Evolutionary conservation across 2,329 filamentous ascomycete species (phyloP).

Genomic region (Penicillium brasilianum): DNA sequence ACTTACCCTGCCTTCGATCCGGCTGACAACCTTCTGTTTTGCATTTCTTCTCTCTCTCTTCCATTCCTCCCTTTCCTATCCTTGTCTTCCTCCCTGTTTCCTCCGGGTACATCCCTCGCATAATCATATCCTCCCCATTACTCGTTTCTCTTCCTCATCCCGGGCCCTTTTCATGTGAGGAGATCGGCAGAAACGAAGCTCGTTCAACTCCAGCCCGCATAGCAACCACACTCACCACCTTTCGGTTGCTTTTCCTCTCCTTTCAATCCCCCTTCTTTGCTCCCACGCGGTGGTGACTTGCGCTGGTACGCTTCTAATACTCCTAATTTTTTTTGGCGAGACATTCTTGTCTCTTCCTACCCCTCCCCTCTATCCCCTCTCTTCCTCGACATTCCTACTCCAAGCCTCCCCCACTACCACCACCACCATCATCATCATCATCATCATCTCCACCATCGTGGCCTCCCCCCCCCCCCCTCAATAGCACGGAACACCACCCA

Average conservation of each 20-base stretch:
- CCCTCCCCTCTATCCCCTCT: conserved; percentile 17
- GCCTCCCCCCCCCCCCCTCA: too few species aligned
- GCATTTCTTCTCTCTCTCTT: neutral
- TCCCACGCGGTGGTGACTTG: conserved; percentile 24
- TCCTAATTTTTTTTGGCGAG: conserved; percentile 9
- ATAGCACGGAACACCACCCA: conserved; percentile 28
- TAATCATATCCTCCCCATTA: conserved; percentile 3
- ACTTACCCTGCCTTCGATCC: conserved; percentile 6
- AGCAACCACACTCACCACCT: conserved; percentile 21
- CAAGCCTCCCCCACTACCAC: conserved; percentile 10
- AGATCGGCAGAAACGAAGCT: conserved; percentile 30
- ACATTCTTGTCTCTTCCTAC: conserved; percentile 24
- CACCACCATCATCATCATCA: conserved; percentile 17
- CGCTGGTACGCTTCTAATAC: conserved; percentile 32
- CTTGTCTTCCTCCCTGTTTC: neutral
- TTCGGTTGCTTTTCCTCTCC: conserved; percentile 22
- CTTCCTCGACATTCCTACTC: conserved; percentile 17
- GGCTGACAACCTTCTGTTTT: neutral
- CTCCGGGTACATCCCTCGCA: conserved; percentile 18
- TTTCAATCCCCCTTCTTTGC: conserved; percentile 16
- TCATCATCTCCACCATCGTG: too few species aligned
- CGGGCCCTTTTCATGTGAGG: conserved; percentile 30
- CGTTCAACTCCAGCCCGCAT: conserved; percentile 19
- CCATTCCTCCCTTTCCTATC: neutral
- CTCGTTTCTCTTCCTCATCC: conserved; percentile 7